A percentile compares a stretch with the other conserved stretches of the same genome.
Conservation (phyloP, 225 moss, liverwort and hornwort species). For the Anthoceros angustus region DNA sequence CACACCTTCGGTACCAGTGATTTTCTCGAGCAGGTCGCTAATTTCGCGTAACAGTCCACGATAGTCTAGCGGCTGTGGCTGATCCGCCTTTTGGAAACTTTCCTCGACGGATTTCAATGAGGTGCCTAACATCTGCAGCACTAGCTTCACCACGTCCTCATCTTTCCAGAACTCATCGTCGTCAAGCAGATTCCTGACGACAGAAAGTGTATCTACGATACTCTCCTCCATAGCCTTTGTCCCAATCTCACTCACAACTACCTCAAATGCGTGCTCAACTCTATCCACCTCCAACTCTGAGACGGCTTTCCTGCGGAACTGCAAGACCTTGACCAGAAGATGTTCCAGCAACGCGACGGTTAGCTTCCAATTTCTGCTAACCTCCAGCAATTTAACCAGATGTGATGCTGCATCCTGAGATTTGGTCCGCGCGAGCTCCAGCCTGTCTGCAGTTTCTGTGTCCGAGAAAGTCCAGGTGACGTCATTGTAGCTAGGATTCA, state of each 20-base stretch:
- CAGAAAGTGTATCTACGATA: neutral
- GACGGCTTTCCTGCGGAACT: neutral
- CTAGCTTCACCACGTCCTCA: neutral
- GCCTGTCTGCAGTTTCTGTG: neutral
- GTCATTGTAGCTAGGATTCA: slow-evolving; percentile 2
- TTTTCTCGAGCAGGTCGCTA: neutral
- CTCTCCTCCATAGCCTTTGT: neutral
- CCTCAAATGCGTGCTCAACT: neutral
- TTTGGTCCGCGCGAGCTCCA: neutral
- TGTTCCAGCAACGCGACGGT: neutral
- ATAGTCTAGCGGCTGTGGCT: neutral
- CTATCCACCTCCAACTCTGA: neutral
- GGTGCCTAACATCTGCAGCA: neutral
- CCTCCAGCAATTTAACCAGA: neutral
- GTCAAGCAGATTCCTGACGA: neutral
- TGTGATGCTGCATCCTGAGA: neutral
- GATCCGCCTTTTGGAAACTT: neutral
- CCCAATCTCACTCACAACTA: neutral
- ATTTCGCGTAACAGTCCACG: neutral
- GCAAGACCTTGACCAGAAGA: neutral
- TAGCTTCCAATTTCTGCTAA: neutral
- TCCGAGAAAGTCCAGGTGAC: neutral
- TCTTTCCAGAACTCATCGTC: neutral
- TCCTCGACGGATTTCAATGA: neutral
- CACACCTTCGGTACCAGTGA: neutral